phyloP scores from a whole-genome alignment of 768 basidiomycete species.

The Cystofilobasidium capitatum region DNA sequence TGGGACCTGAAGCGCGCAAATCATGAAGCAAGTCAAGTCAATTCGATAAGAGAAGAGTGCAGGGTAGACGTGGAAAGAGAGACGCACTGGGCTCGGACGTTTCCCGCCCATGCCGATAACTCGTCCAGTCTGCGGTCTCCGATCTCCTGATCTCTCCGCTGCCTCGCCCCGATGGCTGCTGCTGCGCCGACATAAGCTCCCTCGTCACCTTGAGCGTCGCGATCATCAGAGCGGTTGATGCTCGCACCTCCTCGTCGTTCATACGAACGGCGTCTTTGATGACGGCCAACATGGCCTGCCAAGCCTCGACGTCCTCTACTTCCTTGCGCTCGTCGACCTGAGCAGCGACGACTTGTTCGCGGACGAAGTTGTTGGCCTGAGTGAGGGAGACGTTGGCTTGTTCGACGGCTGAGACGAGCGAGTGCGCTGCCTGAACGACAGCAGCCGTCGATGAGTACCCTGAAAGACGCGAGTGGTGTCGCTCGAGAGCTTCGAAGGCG shows the following conservation, averaged over 20 bases:
- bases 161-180: background rate
- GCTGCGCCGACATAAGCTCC: background rate
- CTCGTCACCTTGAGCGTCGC: background rate
- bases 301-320: background rate
- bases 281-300: background rate
- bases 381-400: background rate
- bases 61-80: background rate
- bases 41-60: background rate
- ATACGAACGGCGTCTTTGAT: background rate
- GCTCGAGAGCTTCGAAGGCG: background rate
- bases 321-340: background rate
- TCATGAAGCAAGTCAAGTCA: background rate
- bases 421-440: background rate
- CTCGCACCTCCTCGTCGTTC: slow-evolving; percentile 4
- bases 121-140: background rate
- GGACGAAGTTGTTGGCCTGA: background rate
- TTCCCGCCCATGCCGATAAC: background rate
- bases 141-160: background rate
- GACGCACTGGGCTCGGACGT: background rate
- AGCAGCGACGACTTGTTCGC: background rate
- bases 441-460: background rate
- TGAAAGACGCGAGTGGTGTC: background rate
- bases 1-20: background rate
- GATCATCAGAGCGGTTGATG: background rate
- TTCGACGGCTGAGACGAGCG: background rate